Base-by-base conservation (phyloP, 257 asterid species). In the Petrea volubilis region DNA sequence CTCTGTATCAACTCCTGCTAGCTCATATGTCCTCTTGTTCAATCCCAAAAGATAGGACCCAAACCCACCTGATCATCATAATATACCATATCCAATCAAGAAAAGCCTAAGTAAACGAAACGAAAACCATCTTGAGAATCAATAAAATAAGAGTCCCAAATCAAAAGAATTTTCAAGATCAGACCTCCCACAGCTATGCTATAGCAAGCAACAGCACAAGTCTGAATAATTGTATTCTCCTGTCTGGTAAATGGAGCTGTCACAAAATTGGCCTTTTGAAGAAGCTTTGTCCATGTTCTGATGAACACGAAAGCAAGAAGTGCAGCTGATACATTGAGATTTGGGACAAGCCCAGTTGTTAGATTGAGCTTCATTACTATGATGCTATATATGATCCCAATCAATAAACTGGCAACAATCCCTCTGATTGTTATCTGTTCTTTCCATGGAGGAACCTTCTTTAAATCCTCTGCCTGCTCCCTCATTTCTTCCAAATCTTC, bases 151-250 rank as follows among this genome's bases (percentile, higher is more conserved):
- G 43, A 38, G 0, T 2, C 13, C 18, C 6, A 62, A 36, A 10
- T 20, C n/a, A 21, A 40, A 20, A 18, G 7, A 7, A 24, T 21
- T 21, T 52, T 1, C 29, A 20, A 52, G 29, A 52, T 21, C 72
- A 12, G 17, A 91, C 97, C 98, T 86, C 90, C 98, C 24, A 83
- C 78, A 34, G 97, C 80, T 74, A 92, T 88, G 79, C 90, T 75
- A 40, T 90, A 92, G 81, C 98, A 92, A 17, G 96, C 93, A 80
- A 92, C 98, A 3, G 97, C 94, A 78, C 90, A 85, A 1, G 98
- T 92, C 82, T 92, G 96, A 72, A 92, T 92, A 47, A 88, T 67
- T 0, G 98, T 92, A 57, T 92, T 92, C 85, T 92, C 97, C 73
- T 90, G 97, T 59, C 78, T 82, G 0, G 98, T 88, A 74, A 87